Percentiles rank a stretch among this genome's conserved stretches.
These are phyloP conservation scores for Lentinula lateritia DNA, from an alignment of 768 basidiomycete genomes.

Conservation along the genomic window DNA sequence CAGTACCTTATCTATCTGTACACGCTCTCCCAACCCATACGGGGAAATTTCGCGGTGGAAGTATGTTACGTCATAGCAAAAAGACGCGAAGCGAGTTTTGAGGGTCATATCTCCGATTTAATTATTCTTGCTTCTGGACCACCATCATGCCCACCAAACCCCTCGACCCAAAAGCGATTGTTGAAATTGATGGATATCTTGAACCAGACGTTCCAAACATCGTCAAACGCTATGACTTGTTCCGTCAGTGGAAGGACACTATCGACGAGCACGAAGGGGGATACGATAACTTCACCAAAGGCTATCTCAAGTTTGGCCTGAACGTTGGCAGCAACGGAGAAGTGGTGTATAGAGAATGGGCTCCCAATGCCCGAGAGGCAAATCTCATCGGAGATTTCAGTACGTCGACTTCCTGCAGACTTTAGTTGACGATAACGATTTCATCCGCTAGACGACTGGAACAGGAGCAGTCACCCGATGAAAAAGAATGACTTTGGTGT, in stretches of 20 bases:
- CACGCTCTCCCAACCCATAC: not conserved
- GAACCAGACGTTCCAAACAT: conserved; percentile 68
- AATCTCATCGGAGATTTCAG: conserved; percentile 95
- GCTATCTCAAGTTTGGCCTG: conserved; percentile 77
- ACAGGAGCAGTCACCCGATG: conserved; percentile 82
- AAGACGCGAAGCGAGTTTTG: conserved; percentile 3
- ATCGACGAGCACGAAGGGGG: conserved; percentile 84
- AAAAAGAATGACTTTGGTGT: conserved; percentile 79
- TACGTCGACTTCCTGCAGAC: conserved; percentile 36
- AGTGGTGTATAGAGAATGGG: conserved; percentile 92
- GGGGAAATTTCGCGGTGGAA: not conserved
- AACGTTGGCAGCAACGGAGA: conserved; percentile 61
- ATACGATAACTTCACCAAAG: conserved; percentile 71
- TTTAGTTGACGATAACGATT: not conserved
- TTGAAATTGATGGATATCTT: conserved; percentile 69
- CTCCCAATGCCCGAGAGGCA: conserved; percentile 82
- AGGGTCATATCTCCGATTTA: not conserved
- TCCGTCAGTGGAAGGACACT: conserved; percentile 68
- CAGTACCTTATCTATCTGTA: not conserved
- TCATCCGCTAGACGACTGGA: conserved; percentile 70
- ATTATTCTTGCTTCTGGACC: conserved; percentile 11
- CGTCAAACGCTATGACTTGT: conserved; percentile 59
- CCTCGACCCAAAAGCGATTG: conserved; percentile 53
- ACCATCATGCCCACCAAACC: conserved; percentile 36
- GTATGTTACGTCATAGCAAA: not conserved